Percentiles rank a stretch among this genome's conserved stretches.
phyloP scores from a whole-genome alignment of 306 rosid species.

The Rosa persica region DNA sequence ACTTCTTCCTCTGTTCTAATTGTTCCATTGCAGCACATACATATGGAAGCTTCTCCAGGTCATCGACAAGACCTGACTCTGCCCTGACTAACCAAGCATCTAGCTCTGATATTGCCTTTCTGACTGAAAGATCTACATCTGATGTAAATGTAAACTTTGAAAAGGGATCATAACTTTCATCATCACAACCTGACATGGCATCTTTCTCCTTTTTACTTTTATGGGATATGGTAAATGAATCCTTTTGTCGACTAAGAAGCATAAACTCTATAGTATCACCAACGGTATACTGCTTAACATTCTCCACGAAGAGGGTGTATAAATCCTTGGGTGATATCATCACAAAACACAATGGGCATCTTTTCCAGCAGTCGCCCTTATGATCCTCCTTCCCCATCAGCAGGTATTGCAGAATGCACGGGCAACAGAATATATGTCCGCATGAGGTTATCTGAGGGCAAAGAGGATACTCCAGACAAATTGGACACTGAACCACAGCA shows the following conservation, averaged over 20 bases:
- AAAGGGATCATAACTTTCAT: slow-evolving; percentile 59
- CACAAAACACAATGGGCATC: slow-evolving; percentile 91
- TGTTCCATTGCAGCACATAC: slow-evolving; percentile 94
- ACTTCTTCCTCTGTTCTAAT: slow-evolving; percentile 76
- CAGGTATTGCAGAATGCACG: slow-evolving; percentile 82
- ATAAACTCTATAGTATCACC: slow-evolving; percentile 69
- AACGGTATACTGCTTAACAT: slow-evolving; percentile 58
- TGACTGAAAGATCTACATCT: slow-evolving; percentile 83
- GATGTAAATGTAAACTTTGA: slow-evolving; percentile 85
- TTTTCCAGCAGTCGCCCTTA: slow-evolving; percentile 90
- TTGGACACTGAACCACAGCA: slow-evolving; percentile 78
- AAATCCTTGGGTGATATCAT: slow-evolving; percentile 83
- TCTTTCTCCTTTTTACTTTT: slow-evolving; percentile 50
- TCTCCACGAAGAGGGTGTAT: slow-evolving; percentile 72
- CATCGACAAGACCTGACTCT: slow-evolving; percentile 86
- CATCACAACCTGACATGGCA: slow-evolving; percentile 23
- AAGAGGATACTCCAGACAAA: slow-evolving; percentile 88
- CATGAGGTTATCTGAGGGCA: slow-evolving; percentile 97
- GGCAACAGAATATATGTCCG: slow-evolving; percentile 94
- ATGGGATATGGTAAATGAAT: slow-evolving; percentile 47
- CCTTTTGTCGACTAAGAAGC: slow-evolving; percentile 69
- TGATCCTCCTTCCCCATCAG: slow-evolving; percentile 86
- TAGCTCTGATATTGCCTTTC: slow-evolving; percentile 76
- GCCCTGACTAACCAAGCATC: slow-evolving; percentile 93
- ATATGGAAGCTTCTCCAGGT: slow-evolving; percentile 90